Percentiles rank a stretch among this genome's conserved stretches.
These are phyloP conservation scores for Fusarium sp. DNA, from an alignment of 2,329 filamentous ascomycete species.

Conservation along the genomic window DNA sequence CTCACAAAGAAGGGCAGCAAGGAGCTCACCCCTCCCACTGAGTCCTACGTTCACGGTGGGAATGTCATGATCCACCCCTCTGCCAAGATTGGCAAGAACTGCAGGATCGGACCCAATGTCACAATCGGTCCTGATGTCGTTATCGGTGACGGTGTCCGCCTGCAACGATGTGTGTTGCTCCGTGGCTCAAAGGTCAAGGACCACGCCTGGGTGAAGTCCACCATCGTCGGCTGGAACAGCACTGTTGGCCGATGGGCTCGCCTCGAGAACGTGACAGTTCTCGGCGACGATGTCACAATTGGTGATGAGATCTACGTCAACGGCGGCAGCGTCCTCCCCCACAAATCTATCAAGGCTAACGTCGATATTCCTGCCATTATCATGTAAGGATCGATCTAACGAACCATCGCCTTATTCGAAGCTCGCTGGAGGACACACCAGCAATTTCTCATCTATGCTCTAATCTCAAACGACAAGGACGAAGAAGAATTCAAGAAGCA, in stretches of 20 bases:
- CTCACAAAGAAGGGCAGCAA: conserved; percentile 91
- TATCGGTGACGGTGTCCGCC: conserved; percentile 90
- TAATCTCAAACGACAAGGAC: conserved; percentile 34
- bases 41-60: conserved; percentile 87
- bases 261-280: conserved; percentile 96
- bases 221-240: conserved; percentile 99
- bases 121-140: conserved; percentile 94
- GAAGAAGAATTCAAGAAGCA: conserved; percentile 33
- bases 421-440: conserved; percentile 38
- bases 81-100: conserved; percentile 98
- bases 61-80: conserved; percentile 95
- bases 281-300: conserved; percentile 97
- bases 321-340: conserved; percentile 90
- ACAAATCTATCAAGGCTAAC: conserved; percentile 99
- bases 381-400: conserved; percentile 61
- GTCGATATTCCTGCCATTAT: conserved; percentile 82
- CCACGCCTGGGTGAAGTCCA: conserved; percentile 98
- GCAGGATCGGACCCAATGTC: conserved; percentile 96
- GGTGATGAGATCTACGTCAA: conserved; percentile 99
- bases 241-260: conserved; percentile 94
- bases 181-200: conserved; percentile 95
- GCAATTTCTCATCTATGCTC: conserved; percentile 10
- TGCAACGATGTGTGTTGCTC: conserved; percentile 92
- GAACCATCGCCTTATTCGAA: not conserved
- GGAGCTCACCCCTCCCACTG: conserved; percentile 76